phyloP scores from a whole-genome alignment of 495 filamentous ascomycete genomes.

The Astrothelium subdiscretum region DNA sequence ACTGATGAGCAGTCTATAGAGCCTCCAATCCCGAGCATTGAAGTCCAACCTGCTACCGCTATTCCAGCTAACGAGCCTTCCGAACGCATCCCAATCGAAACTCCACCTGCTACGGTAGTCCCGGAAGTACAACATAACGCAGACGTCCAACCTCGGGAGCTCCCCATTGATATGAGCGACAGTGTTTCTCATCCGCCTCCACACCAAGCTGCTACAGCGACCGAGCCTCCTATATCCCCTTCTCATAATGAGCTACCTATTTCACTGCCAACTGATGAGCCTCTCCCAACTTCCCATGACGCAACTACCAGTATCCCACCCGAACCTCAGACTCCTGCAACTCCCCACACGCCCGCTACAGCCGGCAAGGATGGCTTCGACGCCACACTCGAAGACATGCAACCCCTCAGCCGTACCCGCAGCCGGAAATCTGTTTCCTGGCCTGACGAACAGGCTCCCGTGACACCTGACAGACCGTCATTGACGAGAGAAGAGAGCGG shows the following conservation, averaged over 20 bases:
- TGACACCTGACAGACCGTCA: not conserved
- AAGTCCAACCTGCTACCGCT: not conserved
- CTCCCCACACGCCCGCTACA: not conserved
- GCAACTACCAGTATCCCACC: not conserved
- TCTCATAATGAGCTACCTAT: not conserved
- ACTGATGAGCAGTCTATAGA: not conserved
- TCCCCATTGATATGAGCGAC: not conserved
- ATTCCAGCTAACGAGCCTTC: not conserved
- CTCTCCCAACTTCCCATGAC: not conserved
- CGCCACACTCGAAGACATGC: not conserved
- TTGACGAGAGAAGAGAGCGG: not conserved
- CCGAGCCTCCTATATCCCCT: not conserved
- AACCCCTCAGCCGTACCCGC: not conserved
- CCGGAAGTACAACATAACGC: not conserved
- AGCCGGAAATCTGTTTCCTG: not conserved
- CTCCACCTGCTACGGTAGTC: not conserved
- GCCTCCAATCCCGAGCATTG: not conserved
- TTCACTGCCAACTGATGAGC: not conserved
- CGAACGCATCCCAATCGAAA: not conserved
- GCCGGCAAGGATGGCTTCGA: not conserved
- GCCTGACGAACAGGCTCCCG: not conserved
- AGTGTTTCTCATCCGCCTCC: not conserved
- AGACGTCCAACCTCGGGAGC: not conserved
- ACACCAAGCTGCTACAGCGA: not conserved
- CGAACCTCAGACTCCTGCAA: not conserved